Evolutionary conservation across 148 eudicot genomes (phyloP).

Genomic region (Bassia scoparia): DNA sequence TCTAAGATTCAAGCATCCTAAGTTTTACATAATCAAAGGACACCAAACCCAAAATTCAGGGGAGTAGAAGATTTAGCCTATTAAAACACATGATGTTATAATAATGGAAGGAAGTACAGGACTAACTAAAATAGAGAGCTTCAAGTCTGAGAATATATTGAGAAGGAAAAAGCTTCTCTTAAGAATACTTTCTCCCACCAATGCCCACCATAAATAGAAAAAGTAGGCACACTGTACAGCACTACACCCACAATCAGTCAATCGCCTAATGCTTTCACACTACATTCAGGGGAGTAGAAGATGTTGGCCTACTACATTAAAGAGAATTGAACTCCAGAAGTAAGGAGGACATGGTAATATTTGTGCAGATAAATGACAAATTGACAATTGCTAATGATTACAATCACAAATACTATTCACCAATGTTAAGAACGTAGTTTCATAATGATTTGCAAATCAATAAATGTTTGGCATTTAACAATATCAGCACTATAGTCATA

Average conservation of each 20-base stretch:
- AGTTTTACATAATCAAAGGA: background rate
- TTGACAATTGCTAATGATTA: background rate
- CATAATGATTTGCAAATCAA: background rate
- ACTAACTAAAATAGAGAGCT: background rate
- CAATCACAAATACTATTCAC: too few species aligned
- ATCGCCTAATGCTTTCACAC: background rate
- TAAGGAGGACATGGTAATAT: background rate
- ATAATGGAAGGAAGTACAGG: background rate
- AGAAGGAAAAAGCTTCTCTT: background rate
- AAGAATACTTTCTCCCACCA: background rate
- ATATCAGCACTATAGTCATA: background rate
- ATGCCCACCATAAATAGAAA: background rate
- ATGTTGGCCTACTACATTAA: background rate
- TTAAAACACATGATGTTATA: background rate
- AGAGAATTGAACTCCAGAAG: background rate
- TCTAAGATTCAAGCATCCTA: background rate
- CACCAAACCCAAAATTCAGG: background rate
- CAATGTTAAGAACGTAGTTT: background rate
- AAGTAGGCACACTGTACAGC: too few species aligned
- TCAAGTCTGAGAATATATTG: background rate
- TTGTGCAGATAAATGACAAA: background rate
- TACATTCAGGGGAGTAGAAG: background rate
- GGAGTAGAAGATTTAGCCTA: background rate
- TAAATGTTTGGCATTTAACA: background rate
- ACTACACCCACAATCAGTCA: background rate